Percentiles rank a stretch among this genome's conserved stretches.
Conservation (phyloP, 163 green algal species). For the Scenedesmus sp. region DNA sequence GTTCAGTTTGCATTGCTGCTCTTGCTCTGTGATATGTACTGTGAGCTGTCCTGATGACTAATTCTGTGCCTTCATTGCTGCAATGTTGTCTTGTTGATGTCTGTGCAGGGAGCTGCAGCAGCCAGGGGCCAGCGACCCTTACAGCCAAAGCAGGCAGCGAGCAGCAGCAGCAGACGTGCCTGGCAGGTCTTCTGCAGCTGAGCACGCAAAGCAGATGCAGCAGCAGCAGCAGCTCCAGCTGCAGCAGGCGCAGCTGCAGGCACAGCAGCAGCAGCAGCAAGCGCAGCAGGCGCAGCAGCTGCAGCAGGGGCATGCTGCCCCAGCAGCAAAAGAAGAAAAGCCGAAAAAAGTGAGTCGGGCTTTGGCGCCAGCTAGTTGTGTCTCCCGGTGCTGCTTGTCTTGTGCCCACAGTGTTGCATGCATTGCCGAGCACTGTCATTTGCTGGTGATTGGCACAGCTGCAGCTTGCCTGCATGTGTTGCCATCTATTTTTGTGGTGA, state of each 20-base stretch:
- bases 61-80: neutral
- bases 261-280: neutral
- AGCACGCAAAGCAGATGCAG: slow-evolving; percentile 17
- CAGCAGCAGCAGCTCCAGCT: slow-evolving; percentile 18
- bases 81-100: neutral
- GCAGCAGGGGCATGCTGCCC: neutral
- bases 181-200: slow-evolving; percentile 12
- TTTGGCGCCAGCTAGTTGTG: neutral
- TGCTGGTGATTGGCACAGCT: neutral
- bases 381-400: neutral
- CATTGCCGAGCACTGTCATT: neutral
- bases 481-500: neutral
- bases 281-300: slow-evolving; percentile 8
- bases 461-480: neutral
- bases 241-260: neutral
- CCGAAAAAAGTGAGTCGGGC: slow-evolving; percentile 22
- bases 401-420: neutral
- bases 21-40: neutral
- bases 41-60: neutral
- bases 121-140: neutral
- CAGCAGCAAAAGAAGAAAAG: slow-evolving; percentile 40
- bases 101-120: slow-evolving; percentile 36
- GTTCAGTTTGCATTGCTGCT: neutral
- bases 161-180: slow-evolving; percentile 1
- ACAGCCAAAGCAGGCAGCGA: slow-evolving; percentile 27